Percentiles rank a stretch among this genome's conserved stretches.
phyloP scores from a whole-genome alignment of 139 green algal species.

The Limnomonas spitsbergensis region DNA sequence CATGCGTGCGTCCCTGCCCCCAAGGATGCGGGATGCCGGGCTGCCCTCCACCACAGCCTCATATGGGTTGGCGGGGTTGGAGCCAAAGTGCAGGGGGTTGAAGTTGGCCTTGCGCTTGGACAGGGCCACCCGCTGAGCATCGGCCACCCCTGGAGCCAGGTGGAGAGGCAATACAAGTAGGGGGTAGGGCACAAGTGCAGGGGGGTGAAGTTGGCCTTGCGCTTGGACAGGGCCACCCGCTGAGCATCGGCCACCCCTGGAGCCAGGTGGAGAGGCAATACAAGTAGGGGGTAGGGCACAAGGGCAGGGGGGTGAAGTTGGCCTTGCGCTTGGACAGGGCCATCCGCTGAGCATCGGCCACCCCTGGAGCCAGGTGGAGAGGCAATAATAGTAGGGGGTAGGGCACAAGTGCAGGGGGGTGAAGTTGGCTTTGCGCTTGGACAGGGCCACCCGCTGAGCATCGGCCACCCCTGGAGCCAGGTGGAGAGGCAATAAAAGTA shows the following conservation, averaged over 20 bases:
- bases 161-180: not conserved
- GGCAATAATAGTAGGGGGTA: not conserved
- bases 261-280: not conserved
- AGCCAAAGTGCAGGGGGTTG: slow-evolving; percentile 8
- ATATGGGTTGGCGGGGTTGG: slow-evolving; percentile 27
- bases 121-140: slow-evolving; percentile 7
- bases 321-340: slow-evolving; percentile 16
- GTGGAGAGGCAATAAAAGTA: not conserved
- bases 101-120: slow-evolving; percentile 10
- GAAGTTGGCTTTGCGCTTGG: slow-evolving; percentile 7
- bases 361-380: not conserved
- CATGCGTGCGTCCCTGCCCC: not conserved
- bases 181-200: slow-evolving; percentile 3
- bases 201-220: not conserved
- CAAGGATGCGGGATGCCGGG: slow-evolving; percentile 16
- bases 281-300: not conserved
- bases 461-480: not conserved
- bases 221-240: slow-evolving; percentile 10
- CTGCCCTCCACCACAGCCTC: slow-evolving; percentile 28
- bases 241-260: slow-evolving; percentile 5
- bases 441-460: slow-evolving; percentile 5
- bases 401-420: slow-evolving; percentile 1
- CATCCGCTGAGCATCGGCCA: not conserved
- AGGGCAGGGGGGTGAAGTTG: not conserved
- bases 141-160: not conserved